Conservation (phyloP, 768 basidiomycete genomes). For the Leucocoprinus sp. region DNA sequence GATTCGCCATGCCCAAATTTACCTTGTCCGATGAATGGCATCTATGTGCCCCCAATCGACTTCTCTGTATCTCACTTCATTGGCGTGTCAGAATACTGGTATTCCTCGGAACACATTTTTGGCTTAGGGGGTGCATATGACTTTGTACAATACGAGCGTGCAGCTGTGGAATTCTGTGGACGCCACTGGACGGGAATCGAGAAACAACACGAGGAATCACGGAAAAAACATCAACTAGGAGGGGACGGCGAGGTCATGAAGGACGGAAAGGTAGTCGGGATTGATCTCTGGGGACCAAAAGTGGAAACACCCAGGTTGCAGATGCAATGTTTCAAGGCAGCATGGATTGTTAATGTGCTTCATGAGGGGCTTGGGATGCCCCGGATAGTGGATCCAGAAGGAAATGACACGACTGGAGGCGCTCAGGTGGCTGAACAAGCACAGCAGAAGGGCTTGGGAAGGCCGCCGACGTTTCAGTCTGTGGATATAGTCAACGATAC, state of each 20-base stretch:
- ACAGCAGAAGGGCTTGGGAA: conserved; percentile 70
- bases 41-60: conserved; percentile 90
- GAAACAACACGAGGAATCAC: conserved; percentile 51
- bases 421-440: conserved; percentile 73
- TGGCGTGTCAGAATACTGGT: conserved; percentile 98
- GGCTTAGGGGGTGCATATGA: conserved; percentile 93
- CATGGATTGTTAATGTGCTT: conserved; percentile 93
- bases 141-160: conserved; percentile 92
- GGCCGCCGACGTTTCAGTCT: conserved; percentile 77
- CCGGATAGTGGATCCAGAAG: conserved; percentile 78
- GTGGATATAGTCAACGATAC: conserved; percentile 88
- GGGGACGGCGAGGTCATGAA: conserved; percentile 61
- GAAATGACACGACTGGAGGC: conserved; percentile 62
- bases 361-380: conserved; percentile 97
- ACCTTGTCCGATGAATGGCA: conserved; percentile 91
- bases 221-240: conserved; percentile 37
- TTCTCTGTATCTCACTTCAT: conserved; percentile 92
- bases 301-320: conserved; percentile 82
- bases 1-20: conserved; percentile 70
- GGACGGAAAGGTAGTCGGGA: conserved; percentile 51
- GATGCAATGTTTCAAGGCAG: conserved; percentile 99
- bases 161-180: conserved; percentile 79
- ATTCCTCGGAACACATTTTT: conserved; percentile 95
- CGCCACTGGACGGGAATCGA: conserved; percentile 75
- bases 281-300: conserved; percentile 60